Evolutionary conservation across 2,329 filamentous ascomycete species (phyloP), one percentile per base, ranked within the genome.

Genomic region (Botrytis sinoallii): DNA sequence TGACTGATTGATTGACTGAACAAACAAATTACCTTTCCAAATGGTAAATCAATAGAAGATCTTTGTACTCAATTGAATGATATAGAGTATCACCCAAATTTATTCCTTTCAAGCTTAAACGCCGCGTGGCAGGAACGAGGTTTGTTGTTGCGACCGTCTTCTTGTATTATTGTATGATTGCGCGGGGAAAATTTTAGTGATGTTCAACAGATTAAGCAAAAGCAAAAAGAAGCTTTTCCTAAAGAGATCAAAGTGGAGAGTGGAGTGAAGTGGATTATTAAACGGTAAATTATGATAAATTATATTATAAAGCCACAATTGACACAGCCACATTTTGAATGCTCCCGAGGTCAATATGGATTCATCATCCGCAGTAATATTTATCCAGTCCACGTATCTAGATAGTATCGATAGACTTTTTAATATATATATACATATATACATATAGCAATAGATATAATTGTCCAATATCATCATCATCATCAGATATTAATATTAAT

Each of bases 111-210:
- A 48, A 71, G 29, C 48, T 72, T 72, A 42, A 29, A 67, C 70
- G 29, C 61, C 61, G 61, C 70, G 70, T 72, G 70, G 70, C 48
- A 72, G 70, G 70, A 72, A 72, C 48, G 70, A 71, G 70, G 70
- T 55, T 46, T 48, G 44, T 52, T 68, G 46, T 68, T 64, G 61
- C 59, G 25, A 61, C n/a, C 16, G 44, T 52, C 25, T 35, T 46
- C 32, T 32, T 32, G 32, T 32, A 32, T 32, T n/a, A n/a, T 52
- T n/a, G 48, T 14, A 14, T 52, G 5, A 46, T 63, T 52, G 60
- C 70, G 70, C 70, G 70, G 70, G 60, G 70, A 65, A 57, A 57
- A 42, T 40, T 65, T 65, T 65, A 32, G 35, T 55, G 52, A 57
- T 57, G 70, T 42, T 65, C 70, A 71, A 57, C 35, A 14, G 35